Evolutionary conservation across 23 red algal species (phyloP).

Genomic region (Gracilaria gracilis): DNA sequence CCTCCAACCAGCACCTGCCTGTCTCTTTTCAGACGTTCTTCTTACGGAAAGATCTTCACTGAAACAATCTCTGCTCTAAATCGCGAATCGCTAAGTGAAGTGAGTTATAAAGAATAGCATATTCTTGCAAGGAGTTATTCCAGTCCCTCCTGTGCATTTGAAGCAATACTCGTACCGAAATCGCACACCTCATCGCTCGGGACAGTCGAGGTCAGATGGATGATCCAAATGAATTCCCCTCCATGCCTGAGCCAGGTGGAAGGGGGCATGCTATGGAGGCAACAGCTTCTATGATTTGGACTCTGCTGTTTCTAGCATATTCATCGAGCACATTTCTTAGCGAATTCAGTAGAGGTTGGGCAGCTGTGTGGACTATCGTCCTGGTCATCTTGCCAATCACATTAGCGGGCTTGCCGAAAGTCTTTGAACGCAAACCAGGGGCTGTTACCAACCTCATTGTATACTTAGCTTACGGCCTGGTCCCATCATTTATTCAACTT

Average conservation of each 20-base stretch:
- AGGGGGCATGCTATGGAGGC: slow-evolving; percentile 51
- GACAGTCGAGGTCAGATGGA: not conserved
- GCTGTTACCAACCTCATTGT: slow-evolving; percentile 31
- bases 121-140: no score
- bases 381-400: slow-evolving; percentile 48
- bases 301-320: slow-evolving; percentile 59
- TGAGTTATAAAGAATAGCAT: no score
- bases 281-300: slow-evolving; percentile 63
- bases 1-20: no score
- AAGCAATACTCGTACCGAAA: not conserved
- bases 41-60: no score
- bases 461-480: slow-evolving; percentile 54
- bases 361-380: slow-evolving; percentile 34
- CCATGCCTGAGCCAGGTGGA: slow-evolving; percentile 48
- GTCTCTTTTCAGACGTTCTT: no score
- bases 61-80: not conserved
- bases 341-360: slow-evolving; percentile 45
- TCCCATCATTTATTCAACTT: slow-evolving; percentile 55
- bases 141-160: no score
- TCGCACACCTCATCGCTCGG: not conserved
- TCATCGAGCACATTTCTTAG: slow-evolving; percentile 68
- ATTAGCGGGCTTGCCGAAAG: slow-evolving; percentile 33
- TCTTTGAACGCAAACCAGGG: slow-evolving; percentile 38
- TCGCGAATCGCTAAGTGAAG: not conserved
- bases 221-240: slow-evolving; percentile 38